Base-by-base conservation (phyloP, 305 asterid genomes). In the Ajuga reptans region DNA sequence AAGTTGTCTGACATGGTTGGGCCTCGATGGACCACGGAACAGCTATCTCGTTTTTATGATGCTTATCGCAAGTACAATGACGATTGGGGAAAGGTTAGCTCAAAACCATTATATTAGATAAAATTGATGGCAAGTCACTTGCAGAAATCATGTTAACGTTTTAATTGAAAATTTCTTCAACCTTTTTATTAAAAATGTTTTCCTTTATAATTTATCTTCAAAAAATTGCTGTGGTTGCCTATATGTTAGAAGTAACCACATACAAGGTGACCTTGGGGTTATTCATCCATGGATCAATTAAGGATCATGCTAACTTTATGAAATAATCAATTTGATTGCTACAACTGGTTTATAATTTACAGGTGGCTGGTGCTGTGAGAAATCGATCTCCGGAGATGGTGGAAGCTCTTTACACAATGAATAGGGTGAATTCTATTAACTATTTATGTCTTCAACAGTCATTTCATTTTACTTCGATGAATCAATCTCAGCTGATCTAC, bases 81-180 rank as follows among this genome's bases (percentile, higher is more conserved):
- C 84, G 93, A 93, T 62, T 93, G 95, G 96, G 89, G 82, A 79
- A 90, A 93, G 99, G 97, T 90, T 58, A 64, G 91, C 75, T 66
- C 18, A 56, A 5, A 65, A 46, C 31, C 31, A 46, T 27, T 51
- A 42, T 49, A 31, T 71, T 69, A 51, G 42, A 21, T 56, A 21
- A 21, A 31, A 18, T 60, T 75, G 66, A 45, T 18, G 54, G 71
- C 1, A 14, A 59, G 37, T 69, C 43, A 34, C 16, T 36, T 72
- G 50, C 63, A 54, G 18, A 42, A 52, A 50, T n/a, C n/a, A n/a
- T 29, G 57, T 39, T 24, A 15, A 43, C 21, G 31, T 74, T 31
- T 68, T 36, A 68, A 41, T 24, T 55, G 21, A 31, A 51, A 43
- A 10, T 67, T n/a, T 68, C 37, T 59, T 54, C 56, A 51, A 54